A percentile compares a stretch with the other conserved stretches of the same genome.
phyloP scores from a whole-genome alignment of 352 stramenopile species.

The Phytophthora lateralis region DNA sequence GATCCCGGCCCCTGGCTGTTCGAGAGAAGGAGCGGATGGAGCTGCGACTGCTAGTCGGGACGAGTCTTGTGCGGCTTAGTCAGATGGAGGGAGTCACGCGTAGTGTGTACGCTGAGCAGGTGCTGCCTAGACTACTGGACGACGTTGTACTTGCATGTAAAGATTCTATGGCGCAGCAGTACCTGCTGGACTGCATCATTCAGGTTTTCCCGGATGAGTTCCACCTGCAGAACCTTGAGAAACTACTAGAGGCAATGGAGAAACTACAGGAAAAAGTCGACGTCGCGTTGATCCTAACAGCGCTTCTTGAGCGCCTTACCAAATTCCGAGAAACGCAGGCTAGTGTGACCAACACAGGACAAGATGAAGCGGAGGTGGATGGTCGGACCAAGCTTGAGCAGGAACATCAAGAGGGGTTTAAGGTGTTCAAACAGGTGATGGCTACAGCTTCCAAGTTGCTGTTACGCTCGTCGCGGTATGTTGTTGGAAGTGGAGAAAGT shows the following conservation, averaged over 20 bases:
- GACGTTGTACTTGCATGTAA: slow-evolving; percentile 95
- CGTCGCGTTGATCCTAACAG: slow-evolving; percentile 89
- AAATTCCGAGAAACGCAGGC: slow-evolving; percentile 79
- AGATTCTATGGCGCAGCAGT: slow-evolving; percentile 97
- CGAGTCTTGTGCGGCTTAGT: slow-evolving; percentile 96
- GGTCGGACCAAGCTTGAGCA: slow-evolving; percentile 23
- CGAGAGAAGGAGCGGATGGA: slow-evolving; percentile 92
- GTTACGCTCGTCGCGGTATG: slow-evolving; percentile 26
- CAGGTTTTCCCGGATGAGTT: slow-evolving; percentile 98
- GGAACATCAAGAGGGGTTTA: slow-evolving; percentile 18
- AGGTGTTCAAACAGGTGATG: slow-evolving; percentile 31
- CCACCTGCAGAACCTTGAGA: slow-evolving; percentile 95
- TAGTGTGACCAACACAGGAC: slow-evolving; percentile 8
- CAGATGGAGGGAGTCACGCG: slow-evolving; percentile 95
- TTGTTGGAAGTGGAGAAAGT: slow-evolving; percentile 6
- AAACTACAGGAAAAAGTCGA: slow-evolving; percentile 93
- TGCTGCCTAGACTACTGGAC: slow-evolving; percentile 91
- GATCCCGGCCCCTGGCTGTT: slow-evolving; percentile 24
- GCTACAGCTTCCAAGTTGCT: slow-evolving; percentile 28
- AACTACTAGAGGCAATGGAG: slow-evolving; percentile 87
- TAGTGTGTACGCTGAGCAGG: slow-evolving; percentile 86
- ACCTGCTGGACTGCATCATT: slow-evolving; percentile 98
- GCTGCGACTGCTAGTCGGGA: slow-evolving; percentile 96
- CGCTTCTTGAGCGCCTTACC: slow-evolving; percentile 94
- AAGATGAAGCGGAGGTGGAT: slow-evolving; percentile 15